Base-by-base conservation (phyloP, 176 grass and related monocot genomes). In the Tuctoria greenei region DNA sequence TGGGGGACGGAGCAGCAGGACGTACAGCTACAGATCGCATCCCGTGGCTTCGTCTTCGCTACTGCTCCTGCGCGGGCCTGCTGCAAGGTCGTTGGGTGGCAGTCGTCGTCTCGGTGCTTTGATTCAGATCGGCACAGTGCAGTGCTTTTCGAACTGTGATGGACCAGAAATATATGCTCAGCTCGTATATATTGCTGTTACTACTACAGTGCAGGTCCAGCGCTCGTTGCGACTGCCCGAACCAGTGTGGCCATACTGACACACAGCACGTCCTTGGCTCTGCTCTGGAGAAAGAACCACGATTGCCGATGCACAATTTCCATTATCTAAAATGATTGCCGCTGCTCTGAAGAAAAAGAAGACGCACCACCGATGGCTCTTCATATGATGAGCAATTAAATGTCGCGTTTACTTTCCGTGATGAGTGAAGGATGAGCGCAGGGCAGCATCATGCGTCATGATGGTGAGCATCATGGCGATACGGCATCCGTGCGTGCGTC, bases 1-100 rank as follows among this genome's bases (percentile, higher is more conserved):
- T 54, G 36, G 21, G 21, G 41, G 65, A 28, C 66, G 40, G 42
- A 39, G 52, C 40, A 67, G 57, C 38, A 4, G 4, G 12, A 2
- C 18, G 24, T 15, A 51, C 31, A 9, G 2, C 16, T 55, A 26
- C 41, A 35, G 27, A 73, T 74, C 51, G 50, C 28, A 18, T 71
- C 26, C 39, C 62, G 6, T 37, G 39, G 26, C 44, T 66, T 51
- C 54, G 49, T 40, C 35, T 43, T 69, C 74, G 5, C 82, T 71
- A 58, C 20, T 71, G 2, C 11, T 28, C 25, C 25, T 31, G 31
- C 31, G 31, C 31, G 2, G 26, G 2, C 10, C 67, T 36, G 81
- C 67, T 36, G 81, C 73, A 28, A 65, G 82, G 74, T 42, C 7
- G 67, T 71, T 71, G 66, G 66, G 64, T 15, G 23, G 31, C 57